These are phyloP conservation scores for Themeda triandra DNA, from an alignment of 176 grass and related monocot species.

Conservation along the genomic window DNA sequence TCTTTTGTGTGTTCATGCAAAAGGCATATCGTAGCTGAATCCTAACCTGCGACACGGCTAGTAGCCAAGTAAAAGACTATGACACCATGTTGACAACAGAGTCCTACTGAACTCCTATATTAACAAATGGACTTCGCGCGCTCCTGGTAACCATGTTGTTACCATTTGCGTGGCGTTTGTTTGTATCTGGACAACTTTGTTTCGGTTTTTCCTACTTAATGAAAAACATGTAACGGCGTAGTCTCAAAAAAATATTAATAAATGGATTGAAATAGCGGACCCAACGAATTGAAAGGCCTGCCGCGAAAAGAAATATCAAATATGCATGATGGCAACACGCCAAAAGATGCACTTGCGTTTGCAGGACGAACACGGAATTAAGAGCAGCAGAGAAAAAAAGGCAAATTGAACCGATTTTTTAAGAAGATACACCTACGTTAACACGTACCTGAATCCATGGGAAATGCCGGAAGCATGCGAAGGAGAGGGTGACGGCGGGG, in stretches of 20 bases:
- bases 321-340: background rate
- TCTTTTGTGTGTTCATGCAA: too few relatives aligned
- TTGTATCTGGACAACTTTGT: too few relatives aligned
- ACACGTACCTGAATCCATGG: conserved; percentile 98
- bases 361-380: background rate
- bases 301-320: background rate
- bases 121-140: too few relatives aligned
- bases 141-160: too few relatives aligned
- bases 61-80: background rate
- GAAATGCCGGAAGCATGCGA: conserved; percentile 79
- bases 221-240: too few relatives aligned
- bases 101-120: conserved; percentile 12
- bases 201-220: too few relatives aligned
- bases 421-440: too few relatives aligned
- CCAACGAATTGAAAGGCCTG: too few relatives aligned
- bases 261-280: background rate
- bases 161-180: too few relatives aligned
- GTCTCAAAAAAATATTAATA: too few relatives aligned
- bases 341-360: background rate
- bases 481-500: conserved; percentile 91
- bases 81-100: conserved; percentile 15
- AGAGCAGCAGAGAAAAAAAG: background rate
- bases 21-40: background rate
- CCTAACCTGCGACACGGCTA: background rate
- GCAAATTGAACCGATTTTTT: background rate